Evolutionary conservation across 495 filamentous ascomycete species (phyloP), one percentile per base, ranked within the genome.

Genomic region (Tuber indicum): DNA sequence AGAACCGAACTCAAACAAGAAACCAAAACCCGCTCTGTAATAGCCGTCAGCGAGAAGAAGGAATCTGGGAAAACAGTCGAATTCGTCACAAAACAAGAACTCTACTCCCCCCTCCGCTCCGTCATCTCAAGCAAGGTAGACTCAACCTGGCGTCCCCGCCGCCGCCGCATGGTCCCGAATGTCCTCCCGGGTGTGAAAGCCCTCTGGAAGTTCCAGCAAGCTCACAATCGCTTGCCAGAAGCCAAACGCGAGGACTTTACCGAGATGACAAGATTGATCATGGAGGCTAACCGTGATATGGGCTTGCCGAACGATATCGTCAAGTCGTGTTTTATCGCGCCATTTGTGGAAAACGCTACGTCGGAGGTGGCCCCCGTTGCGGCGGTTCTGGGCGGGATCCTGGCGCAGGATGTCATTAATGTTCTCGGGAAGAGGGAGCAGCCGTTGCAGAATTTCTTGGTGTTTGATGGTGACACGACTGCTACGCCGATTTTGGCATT

Each of bases 371-470:
- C 92, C 44, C 94, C 96, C 39, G 93, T 96, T 17, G 91, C 94
- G 2, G 95, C 96, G 0, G 94, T 98, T 76, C 84, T 98, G 41
- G 96, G 96, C 42, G 96, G 94, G 0, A 89, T 92, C 82, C 87
- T 99, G 7, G 94, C 95, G 4, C 96, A 99, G 85, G 96, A 99
- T 83, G 93, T 97, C 32, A 98, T 99, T 84, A 98, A 98, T 78
- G 94, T 98, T 49, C 88, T 98, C 14, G 93, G 94, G 39, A 88
- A 90, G 78, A 88, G 92, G 66, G 93, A 98, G 85, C 96, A 98
- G 84, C 96, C 96, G 4, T 89, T 98, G 23, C 96, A 98, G 86
- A 99, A 99, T 83, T 89, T 98, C 82, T 87, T 97, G 47, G 86
- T 98, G 17, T 97, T 98, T 83, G 93, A 98, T 84, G 96, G 94